Base-by-base conservation (phyloP, 2,329 filamentous ascomycete genomes). In the Phialocephala subalpina region DNA sequence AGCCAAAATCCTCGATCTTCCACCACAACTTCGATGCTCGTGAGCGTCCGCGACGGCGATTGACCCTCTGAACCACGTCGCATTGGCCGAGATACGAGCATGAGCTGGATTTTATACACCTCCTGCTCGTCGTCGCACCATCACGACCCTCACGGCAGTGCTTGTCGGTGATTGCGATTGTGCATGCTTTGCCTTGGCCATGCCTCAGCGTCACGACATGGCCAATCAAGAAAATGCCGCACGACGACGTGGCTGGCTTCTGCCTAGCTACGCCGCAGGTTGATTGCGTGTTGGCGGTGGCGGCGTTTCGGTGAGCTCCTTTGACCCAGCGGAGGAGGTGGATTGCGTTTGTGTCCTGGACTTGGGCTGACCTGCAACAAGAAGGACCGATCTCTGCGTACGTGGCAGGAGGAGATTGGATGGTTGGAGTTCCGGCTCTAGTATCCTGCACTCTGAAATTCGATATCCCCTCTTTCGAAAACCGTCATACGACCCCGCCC, bases 1-100 rank as follows among this genome's bases (percentile, higher is more conserved):
- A 69, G 57, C 45, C 60, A 29, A 69, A 42, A 70, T 58, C 60
- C 70, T 69, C 58, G 62, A 72, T 72, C 58, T 68, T 25, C 65
- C 49, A 62, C 65, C 69, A 40, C 69, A 22, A 5, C 42, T 65
- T 70, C 57, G 56, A 71, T 71, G 9, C 59, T 69, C 49, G 57
- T 67, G 27, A 65, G 38, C 64, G 16, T 64, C 9, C 38, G 55
- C 63, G 45, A 67, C 45, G 53, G 60, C 62, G 59, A 71, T 67
- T 36, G 63, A 63, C 60, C 40, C 66, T 69, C 49, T 69, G 36
- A 42, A 63, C 33, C 9, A 56, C 36, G 52, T 67, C 38, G 49
- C n/a, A 71, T 70, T 67, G 29, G 33, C 40, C 56, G 33, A 71
- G 56, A 53, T 71, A 71, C 42, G 36, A 70, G 60, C 55, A 63